Evolutionary conservation across 257 asterid species (phyloP), one percentile per base, ranked within the genome.

Genomic region (Solanum verrucosum): DNA sequence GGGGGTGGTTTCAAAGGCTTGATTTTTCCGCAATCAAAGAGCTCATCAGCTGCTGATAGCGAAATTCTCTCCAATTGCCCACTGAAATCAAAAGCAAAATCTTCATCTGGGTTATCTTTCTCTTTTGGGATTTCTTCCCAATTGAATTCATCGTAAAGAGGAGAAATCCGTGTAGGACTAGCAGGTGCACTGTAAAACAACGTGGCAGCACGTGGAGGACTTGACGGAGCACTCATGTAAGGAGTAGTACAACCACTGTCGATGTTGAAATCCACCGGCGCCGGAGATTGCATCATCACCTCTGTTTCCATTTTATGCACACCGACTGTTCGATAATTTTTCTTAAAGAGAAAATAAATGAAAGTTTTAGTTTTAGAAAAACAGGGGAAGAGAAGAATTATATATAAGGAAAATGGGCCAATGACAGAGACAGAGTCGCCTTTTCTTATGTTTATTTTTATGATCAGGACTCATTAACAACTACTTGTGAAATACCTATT

Each of bases 21-120:
- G 89, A 97, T 97, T 14, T 93, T 94, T 20, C 99, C 99, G 9
- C 94, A 96, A 68, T 95, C 93, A 90, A 97, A 97, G 1, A 97
- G 96, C 87, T 97, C 98, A 86, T 96, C 99, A 12, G 99, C 88
- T 40, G 88, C 99, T 1, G 96, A 89, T 10, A 95, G 65, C 16
- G 96, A 91, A 59, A 73, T 60, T 8, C 86, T 90, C 20, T 90
- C 94, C 68, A 92, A 75, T 6, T 95, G 96, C 12, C 98, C 98
- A 75, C 95, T 91, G 91, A 94, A 97, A 87, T 96, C 96, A 87
- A 97, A 97, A 9, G 96, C 98, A 79, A 97, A 96, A 82, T 96
- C 72, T n/a, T 88, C 92, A 38, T 92, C 87, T 78, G 88, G 87
- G n/a, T 46, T 71, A 70, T 68, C 44, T 35, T 74, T 89, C 9